Percentiles rank a stretch among this genome's conserved stretches.
Conservation (phyloP, 306 rosid genomes). For the Inga oerstediana region DNA sequence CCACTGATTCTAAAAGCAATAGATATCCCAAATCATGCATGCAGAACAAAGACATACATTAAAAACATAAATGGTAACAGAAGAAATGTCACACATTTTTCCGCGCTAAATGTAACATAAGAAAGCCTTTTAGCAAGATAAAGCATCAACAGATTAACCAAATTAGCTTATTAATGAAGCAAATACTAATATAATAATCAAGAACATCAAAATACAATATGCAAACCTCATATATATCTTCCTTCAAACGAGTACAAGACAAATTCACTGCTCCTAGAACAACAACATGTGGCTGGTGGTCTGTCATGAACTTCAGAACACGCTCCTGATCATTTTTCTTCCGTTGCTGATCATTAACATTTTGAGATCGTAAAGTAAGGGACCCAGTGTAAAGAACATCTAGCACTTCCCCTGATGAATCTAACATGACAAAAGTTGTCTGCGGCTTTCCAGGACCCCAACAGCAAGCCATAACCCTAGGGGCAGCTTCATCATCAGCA, state of each 20-base stretch:
- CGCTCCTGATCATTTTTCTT: constrained; percentile 94
- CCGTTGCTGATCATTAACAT: constrained; percentile 80
- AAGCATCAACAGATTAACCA: background rate
- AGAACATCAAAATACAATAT: constrained; percentile 22
- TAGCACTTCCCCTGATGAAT: constrained; percentile 90
- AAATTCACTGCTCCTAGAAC: constrained; percentile 94
- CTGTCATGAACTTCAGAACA: constrained; percentile 96
- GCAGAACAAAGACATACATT: background rate
- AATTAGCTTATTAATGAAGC: background rate
- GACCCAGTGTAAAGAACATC: constrained; percentile 93
- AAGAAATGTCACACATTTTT: background rate
- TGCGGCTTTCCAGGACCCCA: constrained; percentile 99
- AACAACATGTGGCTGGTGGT: constrained; percentile 98
- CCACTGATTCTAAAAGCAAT: background rate
- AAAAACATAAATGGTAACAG: background rate
- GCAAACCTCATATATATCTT: constrained; percentile 91
- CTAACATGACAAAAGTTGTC: constrained; percentile 95
- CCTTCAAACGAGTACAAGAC: constrained; percentile 90
- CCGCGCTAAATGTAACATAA: background rate
- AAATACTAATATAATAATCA: background rate
- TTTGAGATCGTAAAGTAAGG: constrained; percentile 84
- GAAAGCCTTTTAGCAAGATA: background rate
- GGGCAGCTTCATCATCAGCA: constrained; percentile 92
- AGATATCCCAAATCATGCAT: background rate
- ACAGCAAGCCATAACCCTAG: constrained; percentile 98